phyloP scores from a whole-genome alignment of 2,329 filamentous ascomycete genomes.

The Pseudocercospora pini-densiflorae region DNA sequence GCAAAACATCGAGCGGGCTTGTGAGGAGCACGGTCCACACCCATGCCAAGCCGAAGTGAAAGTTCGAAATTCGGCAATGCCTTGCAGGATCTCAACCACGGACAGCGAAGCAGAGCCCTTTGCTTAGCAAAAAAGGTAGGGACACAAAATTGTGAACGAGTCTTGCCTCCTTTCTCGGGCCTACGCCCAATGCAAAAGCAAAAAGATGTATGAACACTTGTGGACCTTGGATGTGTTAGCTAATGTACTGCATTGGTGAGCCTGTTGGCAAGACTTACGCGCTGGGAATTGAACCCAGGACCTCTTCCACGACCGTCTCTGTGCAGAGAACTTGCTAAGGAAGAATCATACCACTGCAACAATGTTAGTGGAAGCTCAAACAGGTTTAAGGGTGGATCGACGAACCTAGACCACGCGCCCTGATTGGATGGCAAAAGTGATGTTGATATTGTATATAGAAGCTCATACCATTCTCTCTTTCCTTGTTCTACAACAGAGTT shows the following conservation, averaged over 20 bases:
- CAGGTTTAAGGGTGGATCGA: too few relatives aligned
- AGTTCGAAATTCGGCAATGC: background rate
- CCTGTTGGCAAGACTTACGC: background rate
- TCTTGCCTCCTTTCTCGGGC: too few relatives aligned
- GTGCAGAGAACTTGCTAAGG: background rate
- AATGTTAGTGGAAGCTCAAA: too few relatives aligned
- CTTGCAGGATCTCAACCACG: too few relatives aligned
- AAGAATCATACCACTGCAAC: background rate
- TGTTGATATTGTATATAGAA: background rate
- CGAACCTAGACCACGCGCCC: background rate
- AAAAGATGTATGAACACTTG: too few relatives aligned
- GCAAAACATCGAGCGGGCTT: background rate
- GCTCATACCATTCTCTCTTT: background rate
- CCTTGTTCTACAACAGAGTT: too few relatives aligned
- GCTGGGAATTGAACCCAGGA: slow-evolving; percentile 5
- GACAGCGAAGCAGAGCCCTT: too few relatives aligned
- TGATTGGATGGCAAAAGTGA: background rate
- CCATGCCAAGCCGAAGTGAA: background rate
- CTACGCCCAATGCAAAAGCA: too few relatives aligned
- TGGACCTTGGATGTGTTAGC: too few relatives aligned
- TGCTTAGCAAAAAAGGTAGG: background rate
- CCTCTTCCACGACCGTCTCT: background rate
- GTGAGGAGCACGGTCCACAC: too few relatives aligned
- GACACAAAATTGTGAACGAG: background rate
- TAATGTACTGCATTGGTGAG: too few relatives aligned